These are phyloP conservation scores for Scutellaria baicalensis DNA, from an alignment of 257 asterid genomes.

Conservation along the genomic window DNA sequence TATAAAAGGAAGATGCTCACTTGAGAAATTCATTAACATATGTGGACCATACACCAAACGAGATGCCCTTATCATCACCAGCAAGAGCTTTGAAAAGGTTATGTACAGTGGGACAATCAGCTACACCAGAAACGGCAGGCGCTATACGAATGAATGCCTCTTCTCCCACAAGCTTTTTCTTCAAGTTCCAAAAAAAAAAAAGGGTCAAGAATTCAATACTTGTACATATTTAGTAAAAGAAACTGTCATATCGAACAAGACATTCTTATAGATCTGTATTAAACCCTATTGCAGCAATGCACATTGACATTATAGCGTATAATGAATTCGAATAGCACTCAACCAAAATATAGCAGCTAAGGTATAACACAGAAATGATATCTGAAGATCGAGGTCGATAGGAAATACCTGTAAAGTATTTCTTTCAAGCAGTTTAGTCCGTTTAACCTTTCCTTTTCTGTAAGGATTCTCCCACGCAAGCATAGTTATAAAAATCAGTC, in stretches of 20 bases:
- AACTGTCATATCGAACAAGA: neutral
- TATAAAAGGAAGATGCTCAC: conserved; percentile 40
- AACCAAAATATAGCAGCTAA: neutral
- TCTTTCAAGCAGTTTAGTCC: conserved; percentile 32
- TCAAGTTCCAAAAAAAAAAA: conserved; percentile 23
- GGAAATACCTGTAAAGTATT: conserved; percentile 54
- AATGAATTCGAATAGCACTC: neutral
- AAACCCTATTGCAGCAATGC: neutral
- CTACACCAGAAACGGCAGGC: conserved; percentile 94
- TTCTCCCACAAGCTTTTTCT: conserved; percentile 79
- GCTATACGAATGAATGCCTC: conserved; percentile 94
- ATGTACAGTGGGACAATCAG: conserved; percentile 85
- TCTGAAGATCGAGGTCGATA: conserved; percentile 4
- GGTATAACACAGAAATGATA: neutral
- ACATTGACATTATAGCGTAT: neutral
- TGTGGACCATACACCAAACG: conserved; percentile 68
- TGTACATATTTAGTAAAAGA: neutral
- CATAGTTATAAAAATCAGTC: conserved; percentile 77
- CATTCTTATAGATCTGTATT: neutral
- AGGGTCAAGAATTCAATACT: neutral
- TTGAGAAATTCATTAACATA: conserved; percentile 77
- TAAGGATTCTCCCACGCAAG: conserved; percentile 95
- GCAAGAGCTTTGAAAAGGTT: conserved; percentile 91
- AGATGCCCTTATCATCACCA: conserved; percentile 66
- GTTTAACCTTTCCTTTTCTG: conserved; percentile 33